Evolutionary conservation across 202 grass and related monocot genomes (phyloP).

Genomic region (Setaria viridis): DNA sequence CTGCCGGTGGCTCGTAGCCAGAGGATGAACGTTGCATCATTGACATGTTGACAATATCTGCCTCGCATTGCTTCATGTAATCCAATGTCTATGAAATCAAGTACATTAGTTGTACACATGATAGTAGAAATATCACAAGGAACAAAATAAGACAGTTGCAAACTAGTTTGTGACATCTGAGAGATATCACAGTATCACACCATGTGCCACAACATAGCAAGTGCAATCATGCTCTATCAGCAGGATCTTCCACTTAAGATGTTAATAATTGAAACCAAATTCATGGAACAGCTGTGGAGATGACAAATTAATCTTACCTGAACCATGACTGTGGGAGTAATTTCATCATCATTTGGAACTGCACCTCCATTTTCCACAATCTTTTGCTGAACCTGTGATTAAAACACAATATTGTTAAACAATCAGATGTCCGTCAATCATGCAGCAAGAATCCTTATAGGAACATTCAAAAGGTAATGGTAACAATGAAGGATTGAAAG

Average conservation of each 20-base stretch:
- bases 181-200: background rate
- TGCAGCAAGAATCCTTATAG: background rate
- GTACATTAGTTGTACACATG: background rate
- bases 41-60: conserved; percentile 84
- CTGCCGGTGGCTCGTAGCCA: conserved; percentile 71
- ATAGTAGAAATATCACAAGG: background rate
- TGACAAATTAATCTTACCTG: conserved; percentile 56
- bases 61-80: conserved; percentile 87
- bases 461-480: background rate
- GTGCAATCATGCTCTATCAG: background rate
- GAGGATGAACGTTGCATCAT: conserved; percentile 71
- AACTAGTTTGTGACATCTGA: background rate
- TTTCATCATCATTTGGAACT: conserved; percentile 60
- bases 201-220: conserved; percentile 25
- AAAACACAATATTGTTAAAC: conserved; percentile 35
- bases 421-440: conserved; percentile 6
- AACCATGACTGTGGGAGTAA: conserved; percentile 71
- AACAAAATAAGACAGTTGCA: conserved; percentile 7
- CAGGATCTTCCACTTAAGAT: background rate
- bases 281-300: conserved; percentile 11
- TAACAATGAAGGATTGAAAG: conserved; percentile 15
- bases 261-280: conserved; percentile 17
- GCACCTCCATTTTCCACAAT: conserved; percentile 69
- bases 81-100: conserved; percentile 59
- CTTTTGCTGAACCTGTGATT: conserved; percentile 80